Percentiles rank a stretch among this genome's conserved stretches.
Conservation (phyloP, 805 yeast species). For the Starmerella bacillaris region DNA sequence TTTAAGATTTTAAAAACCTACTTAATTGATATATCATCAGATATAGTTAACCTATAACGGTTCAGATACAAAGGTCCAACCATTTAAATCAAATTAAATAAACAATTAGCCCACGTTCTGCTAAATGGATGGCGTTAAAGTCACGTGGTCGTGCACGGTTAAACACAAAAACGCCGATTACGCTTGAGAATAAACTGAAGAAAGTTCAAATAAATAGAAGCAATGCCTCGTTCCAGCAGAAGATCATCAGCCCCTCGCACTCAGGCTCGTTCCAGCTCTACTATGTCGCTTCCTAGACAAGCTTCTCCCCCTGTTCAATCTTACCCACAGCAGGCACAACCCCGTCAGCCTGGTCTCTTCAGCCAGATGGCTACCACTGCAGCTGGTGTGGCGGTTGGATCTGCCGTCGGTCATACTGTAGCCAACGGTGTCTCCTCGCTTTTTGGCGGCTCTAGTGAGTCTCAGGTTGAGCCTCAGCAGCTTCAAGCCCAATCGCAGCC, state of each 20-base stretch:
- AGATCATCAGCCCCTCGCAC: slow-evolving; percentile 24
- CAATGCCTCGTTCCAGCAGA: slow-evolving; percentile 28
- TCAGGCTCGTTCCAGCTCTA: slow-evolving; percentile 20
- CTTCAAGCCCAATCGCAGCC: slow-evolving; percentile 26
- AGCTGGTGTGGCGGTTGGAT: slow-evolving; percentile 98
- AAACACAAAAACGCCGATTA: too few relatives aligned
- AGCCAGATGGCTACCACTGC: slow-evolving; percentile 98
- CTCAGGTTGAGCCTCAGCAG: slow-evolving; percentile 34
- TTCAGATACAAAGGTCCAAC: too few relatives aligned
- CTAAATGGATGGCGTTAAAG: too few relatives aligned
- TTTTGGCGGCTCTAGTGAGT: slow-evolving; percentile 63
- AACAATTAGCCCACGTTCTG: too few relatives aligned
- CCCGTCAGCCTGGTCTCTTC: slow-evolving; percentile 61
- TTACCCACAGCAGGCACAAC: slow-evolving; percentile 34
- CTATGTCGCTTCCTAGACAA: slow-evolving; percentile 36
- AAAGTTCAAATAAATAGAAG: too few relatives aligned
- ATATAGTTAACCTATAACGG: too few relatives aligned
- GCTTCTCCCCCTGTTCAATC: slow-evolving; percentile 30
- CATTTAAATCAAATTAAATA: too few relatives aligned
- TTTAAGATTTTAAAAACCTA: too few relatives aligned
- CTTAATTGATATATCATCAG: too few relatives aligned
- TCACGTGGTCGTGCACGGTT: too few relatives aligned
- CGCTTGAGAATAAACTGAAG: too few relatives aligned
- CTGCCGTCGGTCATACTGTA: slow-evolving; percentile 87
- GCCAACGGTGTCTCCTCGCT: slow-evolving; percentile 86